Evolutionary conservation across 768 basidiomycete species (phyloP).

Genomic region (Ephemerocybe angulata): DNA sequence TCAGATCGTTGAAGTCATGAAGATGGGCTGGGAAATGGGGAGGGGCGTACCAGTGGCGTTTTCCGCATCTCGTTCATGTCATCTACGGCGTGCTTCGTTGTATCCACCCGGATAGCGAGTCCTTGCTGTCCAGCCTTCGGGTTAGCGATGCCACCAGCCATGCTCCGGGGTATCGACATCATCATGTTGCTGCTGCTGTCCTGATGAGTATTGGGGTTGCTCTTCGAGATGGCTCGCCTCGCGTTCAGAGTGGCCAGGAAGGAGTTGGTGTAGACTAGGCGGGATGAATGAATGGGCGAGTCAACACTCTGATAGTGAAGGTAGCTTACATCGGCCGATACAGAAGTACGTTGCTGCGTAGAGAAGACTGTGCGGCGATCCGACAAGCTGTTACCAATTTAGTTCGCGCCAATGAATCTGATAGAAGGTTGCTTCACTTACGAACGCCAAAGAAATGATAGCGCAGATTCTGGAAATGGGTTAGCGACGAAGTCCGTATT

Average conservation of each 20-base stretch:
- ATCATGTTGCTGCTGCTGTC: conserved; percentile 18
- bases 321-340: conserved; percentile 43
- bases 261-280: conserved; percentile 47
- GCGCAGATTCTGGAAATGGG: conserved; percentile 38
- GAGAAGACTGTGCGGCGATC: conserved; percentile 40
- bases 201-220: conserved; percentile 26
- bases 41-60: not conserved
- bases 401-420: not conserved
- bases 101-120: conserved; percentile 36
- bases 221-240: conserved; percentile 32
- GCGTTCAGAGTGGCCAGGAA: conserved; percentile 52
- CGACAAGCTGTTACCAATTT: conserved; percentile 26
- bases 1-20: not conserved
- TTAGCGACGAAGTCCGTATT: not conserved
- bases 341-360: conserved; percentile 53
- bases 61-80: not conserved
- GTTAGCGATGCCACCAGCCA: conserved; percentile 14
- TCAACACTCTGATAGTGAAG: not conserved
- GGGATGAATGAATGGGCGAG: not conserved
- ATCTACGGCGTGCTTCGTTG: conserved; percentile 19
- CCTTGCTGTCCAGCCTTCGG: conserved; percentile 18
- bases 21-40: not conserved
- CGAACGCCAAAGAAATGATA: conserved; percentile 45
- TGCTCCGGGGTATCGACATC: conserved; percentile 28
- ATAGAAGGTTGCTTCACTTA: conserved; percentile 17